phyloP scores from a whole-genome alignment of 768 basidiomycete genomes.

The Flagelloscypha sp. region DNA sequence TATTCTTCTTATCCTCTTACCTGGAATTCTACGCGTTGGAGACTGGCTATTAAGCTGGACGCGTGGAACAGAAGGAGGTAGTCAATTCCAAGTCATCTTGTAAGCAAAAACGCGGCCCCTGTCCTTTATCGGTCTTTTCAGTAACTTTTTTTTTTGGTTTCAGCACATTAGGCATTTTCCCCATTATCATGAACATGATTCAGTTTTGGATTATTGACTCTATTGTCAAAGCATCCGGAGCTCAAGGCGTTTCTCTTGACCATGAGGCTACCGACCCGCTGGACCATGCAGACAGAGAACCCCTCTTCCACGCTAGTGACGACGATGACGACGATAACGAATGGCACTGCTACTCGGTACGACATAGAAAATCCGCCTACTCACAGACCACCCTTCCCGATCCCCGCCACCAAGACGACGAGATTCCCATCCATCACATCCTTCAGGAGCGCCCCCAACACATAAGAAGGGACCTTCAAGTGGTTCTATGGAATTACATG shows the following conservation, averaged over 20 bases:
- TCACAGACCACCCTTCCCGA: constrained; percentile 23
- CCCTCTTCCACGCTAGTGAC: constrained; percentile 47
- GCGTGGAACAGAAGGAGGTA: constrained; percentile 50
- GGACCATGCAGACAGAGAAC: constrained; percentile 44
- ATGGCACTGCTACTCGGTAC: constrained; percentile 15
- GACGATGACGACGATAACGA: constrained; percentile 50
- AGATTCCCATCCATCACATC: constrained; percentile 18
- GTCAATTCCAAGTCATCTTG: constrained; percentile 67
- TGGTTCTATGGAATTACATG: constrained; percentile 30
- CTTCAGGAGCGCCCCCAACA: constrained; percentile 22
- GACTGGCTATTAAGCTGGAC: constrained; percentile 84
- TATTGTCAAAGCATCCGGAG: constrained; percentile 69
- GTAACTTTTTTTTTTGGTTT: constrained; percentile 1
- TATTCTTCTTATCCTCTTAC: constrained; percentile 59
- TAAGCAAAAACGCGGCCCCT: constrained; percentile 27
- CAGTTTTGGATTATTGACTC: constrained; percentile 97
- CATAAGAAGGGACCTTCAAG: constrained; percentile 13
- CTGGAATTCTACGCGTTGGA: constrained; percentile 65
- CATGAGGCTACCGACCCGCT: constrained; percentile 27
- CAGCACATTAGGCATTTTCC: constrained; percentile 88
- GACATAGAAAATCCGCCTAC: constrained; percentile 41
- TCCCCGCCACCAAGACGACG: constrained; percentile 17
- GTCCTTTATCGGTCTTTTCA: not conserved
- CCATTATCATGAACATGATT: constrained; percentile 77
- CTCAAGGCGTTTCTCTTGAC: constrained; percentile 29